Percentiles rank a stretch among this genome's conserved stretches.
phyloP scores from a whole-genome alignment of 352 stramenopile species.

The Pythium coloratum region DNA sequence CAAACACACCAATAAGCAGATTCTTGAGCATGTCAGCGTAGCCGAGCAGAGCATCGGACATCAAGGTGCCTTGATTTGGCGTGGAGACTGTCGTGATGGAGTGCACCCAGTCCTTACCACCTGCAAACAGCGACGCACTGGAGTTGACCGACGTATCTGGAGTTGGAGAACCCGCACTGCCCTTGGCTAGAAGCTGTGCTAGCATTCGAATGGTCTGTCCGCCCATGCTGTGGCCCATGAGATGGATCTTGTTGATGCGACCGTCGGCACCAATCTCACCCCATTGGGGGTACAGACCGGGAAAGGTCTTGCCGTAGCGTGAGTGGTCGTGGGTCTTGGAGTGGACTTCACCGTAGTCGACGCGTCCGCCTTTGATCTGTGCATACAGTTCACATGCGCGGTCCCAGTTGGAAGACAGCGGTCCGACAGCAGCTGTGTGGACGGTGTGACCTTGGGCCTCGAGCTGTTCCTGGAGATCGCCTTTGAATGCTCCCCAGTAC shows the following conservation, averaged over 20 bases:
- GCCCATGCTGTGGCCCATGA: slow-evolving; percentile 81
- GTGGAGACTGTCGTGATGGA: slow-evolving; percentile 67
- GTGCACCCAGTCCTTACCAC: slow-evolving; percentile 61
- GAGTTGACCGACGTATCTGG: slow-evolving; percentile 23
- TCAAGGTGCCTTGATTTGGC: slow-evolving; percentile 58
- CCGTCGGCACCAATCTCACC: slow-evolving; percentile 40
- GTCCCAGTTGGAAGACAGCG: slow-evolving; percentile 41
- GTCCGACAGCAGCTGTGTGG: slow-evolving; percentile 28
- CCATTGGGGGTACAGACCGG: slow-evolving; percentile 61
- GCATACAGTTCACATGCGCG: slow-evolving; percentile 45
- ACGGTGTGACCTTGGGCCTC: slow-evolving; percentile 35
- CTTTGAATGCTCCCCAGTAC: slow-evolving; percentile 32
- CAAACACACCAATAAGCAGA: slow-evolving; percentile 37
- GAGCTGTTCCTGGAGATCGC: slow-evolving; percentile 30
- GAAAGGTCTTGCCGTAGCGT: slow-evolving; percentile 45
- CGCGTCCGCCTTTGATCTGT: slow-evolving; percentile 35
- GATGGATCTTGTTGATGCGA: slow-evolving; percentile 61
- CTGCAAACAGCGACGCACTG: slow-evolving; percentile 47
- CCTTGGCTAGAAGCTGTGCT: slow-evolving; percentile 53
- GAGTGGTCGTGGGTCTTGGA: slow-evolving; percentile 21
- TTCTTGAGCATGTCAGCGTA: slow-evolving; percentile 40
- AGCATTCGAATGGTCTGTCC: slow-evolving; percentile 80
- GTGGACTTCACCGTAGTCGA: slow-evolving; percentile 39
- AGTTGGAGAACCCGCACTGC: slow-evolving; percentile 40
- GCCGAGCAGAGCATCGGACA: slow-evolving; percentile 44